Conservation (phyloP, 495 filamentous ascomycete genomes). For the Penicillium mononematosum region DNA sequence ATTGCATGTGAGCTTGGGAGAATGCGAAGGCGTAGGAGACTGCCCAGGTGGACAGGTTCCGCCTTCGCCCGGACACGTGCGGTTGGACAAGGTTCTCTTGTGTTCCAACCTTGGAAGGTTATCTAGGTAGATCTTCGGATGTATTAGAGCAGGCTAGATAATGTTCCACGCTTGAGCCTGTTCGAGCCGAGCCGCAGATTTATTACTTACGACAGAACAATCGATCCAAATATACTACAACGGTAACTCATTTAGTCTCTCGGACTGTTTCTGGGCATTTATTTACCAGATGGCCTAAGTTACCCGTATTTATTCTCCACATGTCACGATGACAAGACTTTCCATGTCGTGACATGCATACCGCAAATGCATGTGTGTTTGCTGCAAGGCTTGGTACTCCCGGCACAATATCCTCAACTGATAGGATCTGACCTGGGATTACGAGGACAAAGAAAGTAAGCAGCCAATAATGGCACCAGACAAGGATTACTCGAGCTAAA, state of each 20-base stretch:
- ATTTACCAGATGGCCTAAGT: neutral
- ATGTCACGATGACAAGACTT: neutral
- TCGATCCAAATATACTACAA: neutral
- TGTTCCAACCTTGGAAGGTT: no score
- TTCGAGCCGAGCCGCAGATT: neutral
- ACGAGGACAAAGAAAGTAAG: neutral
- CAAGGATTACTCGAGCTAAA: neutral
- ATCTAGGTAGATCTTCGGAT: neutral
- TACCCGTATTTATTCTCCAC: neutral
- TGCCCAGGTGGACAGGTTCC: neutral
- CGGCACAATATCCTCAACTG: neutral
- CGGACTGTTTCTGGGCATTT: neutral
- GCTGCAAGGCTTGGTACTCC: neutral
- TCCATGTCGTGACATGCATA: conserved; percentile 7
- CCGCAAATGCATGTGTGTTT: conserved; percentile 1
- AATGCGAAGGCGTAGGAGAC: no score
- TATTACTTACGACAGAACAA: neutral
- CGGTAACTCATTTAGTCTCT: neutral
- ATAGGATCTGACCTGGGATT: neutral
- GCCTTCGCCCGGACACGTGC: conserved; percentile 37
- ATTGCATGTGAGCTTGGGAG: conserved; percentile 13
- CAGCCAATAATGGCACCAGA: neutral
- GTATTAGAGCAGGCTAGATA: neutral
- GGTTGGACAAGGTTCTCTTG: conserved; percentile 1
- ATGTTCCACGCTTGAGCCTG: neutral